Conservation (phyloP, 1,284 basidiomycete species). For the Marasmius oreades region DNA sequence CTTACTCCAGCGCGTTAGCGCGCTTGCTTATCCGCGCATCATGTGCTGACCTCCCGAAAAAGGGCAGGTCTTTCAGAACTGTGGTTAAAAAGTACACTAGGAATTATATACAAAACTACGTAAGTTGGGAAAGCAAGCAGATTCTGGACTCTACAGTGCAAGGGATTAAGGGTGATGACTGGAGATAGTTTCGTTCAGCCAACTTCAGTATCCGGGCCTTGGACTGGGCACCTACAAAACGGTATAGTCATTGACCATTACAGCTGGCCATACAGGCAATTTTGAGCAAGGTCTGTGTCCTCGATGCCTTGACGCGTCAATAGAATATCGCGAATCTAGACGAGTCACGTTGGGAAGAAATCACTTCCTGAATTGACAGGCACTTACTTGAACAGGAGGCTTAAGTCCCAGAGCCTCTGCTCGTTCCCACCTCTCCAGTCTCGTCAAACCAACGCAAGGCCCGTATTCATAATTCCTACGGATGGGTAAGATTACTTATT, state of each 20-base stretch:
- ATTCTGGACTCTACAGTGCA: background rate
- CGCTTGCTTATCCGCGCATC: background rate
- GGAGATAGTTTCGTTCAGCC: no score
- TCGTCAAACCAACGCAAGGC: conserved; percentile 79
- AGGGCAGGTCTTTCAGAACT: no score
- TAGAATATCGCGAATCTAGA: conserved; percentile 12
- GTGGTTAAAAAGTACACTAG: no score
- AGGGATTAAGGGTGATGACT: no score
- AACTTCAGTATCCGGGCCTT: no score
- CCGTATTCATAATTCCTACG: conserved; percentile 77
- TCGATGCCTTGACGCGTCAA: conserved; percentile 13
- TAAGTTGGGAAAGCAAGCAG: no score
- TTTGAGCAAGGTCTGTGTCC: conserved; percentile 5
- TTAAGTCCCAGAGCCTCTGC: conserved; percentile 78
- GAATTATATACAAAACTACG: no score
- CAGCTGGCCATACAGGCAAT: conserved; percentile 7
- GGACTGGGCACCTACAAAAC: no score
- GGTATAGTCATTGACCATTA: background rate
- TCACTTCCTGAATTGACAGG: background rate
- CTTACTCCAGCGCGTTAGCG: background rate
- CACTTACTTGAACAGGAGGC: conserved; percentile 76
- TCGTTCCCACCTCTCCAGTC: conserved; percentile 87
- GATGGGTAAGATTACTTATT: conserved; percentile 3
- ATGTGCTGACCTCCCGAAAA: no score
- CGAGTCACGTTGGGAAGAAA: background rate